Conservation (phyloP, 768 basidiomycete species). For the Leccinum obscurum region DNA sequence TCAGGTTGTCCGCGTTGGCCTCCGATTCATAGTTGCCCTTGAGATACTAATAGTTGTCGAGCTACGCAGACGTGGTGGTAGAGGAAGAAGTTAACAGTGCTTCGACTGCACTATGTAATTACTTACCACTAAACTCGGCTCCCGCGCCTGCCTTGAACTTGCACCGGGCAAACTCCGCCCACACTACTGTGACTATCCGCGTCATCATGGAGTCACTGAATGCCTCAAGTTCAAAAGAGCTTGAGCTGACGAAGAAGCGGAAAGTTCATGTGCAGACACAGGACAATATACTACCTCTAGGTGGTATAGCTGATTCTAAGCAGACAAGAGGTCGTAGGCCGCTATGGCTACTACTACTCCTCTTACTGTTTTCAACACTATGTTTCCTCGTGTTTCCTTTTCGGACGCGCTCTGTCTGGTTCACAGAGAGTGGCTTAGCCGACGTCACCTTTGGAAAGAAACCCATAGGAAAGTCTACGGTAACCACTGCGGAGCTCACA, state of each 20-base stretch:
- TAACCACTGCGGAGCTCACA: conserved; percentile 9
- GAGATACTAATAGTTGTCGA: too few species aligned
- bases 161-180: background rate
- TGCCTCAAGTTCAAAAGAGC: background rate
- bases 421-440: background rate
- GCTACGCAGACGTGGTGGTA: too few species aligned
- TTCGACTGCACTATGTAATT: too few species aligned
- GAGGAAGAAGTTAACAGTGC: too few species aligned
- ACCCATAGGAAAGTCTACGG: conserved; percentile 1
- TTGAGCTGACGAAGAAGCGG: background rate
- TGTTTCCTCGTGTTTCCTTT: conserved; percentile 19
- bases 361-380: conserved; percentile 15
- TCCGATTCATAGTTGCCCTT: too few species aligned
- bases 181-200: background rate
- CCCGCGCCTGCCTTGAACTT: too few species aligned
- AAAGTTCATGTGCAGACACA: background rate
- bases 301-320: background rate
- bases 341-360: conserved; percentile 15
- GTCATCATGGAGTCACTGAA: background rate
- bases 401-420: conserved; percentile 3
- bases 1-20: too few species aligned
- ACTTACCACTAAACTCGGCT: too few species aligned
- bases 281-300: conserved; percentile 5
- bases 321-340: conserved; percentile 6
- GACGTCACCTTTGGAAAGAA: background rate